These are phyloP conservation scores for Hyphopichia fennica DNA, from an alignment of 1,139 yeast species.

Conservation along the genomic window DNA sequence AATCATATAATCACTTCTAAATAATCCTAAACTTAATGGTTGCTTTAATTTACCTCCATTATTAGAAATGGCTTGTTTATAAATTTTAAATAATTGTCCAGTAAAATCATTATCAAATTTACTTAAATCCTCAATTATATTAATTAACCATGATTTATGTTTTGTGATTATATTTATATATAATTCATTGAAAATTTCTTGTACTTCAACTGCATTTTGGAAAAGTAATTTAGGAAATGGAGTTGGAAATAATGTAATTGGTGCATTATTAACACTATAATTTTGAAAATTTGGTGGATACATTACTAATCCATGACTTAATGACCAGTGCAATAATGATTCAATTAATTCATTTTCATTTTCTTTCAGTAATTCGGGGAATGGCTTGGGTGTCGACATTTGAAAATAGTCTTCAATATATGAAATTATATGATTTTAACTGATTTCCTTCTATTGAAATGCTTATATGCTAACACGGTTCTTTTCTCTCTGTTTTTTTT, in stretches of 20 bases:
- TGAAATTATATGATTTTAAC: no score
- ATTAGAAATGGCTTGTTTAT: conserved; percentile 43
- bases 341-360: conserved; percentile 33
- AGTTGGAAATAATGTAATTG: conserved; percentile 87
- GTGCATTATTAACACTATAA: conserved; percentile 65
- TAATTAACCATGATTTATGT: conserved; percentile 58
- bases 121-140: conserved; percentile 55
- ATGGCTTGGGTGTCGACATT: conserved; percentile 14
- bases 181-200: conserved; percentile 65
- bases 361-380: conserved; percentile 31
- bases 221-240: conserved; percentile 76
- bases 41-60: conserved; percentile 55
- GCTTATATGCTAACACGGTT: neutral
- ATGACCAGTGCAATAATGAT: conserved; percentile 69
- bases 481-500: neutral
- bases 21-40: conserved; percentile 74
- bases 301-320: conserved; percentile 77
- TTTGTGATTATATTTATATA: conserved; percentile 65
- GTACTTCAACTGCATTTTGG: conserved; percentile 66
- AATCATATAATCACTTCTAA: conserved; percentile 88
- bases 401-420: no score
- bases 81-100: conserved; percentile 68
- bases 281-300: conserved; percentile 58
- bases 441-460: no score
- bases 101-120: conserved; percentile 74